Base-by-base conservation (phyloP, 1,284 basidiomycete genomes). In the Tylopilus sp. region DNA sequence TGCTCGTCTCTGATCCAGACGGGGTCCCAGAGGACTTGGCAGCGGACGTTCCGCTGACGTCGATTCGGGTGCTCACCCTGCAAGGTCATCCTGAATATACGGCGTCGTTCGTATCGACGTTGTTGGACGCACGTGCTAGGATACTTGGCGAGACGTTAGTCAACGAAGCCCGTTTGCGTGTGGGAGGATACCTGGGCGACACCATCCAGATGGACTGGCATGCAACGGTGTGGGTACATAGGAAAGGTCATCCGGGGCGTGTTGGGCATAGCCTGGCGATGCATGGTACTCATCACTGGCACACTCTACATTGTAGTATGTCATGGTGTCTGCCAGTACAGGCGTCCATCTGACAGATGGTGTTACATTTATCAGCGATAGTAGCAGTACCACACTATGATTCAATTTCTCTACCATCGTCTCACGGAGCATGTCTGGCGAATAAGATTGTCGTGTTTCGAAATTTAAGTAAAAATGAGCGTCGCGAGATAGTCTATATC, bases 1-100 rank as follows among this genome's bases (percentile, higher is more conserved):
- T 95, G 83, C 88, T 93, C 55, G 83, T 74, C 0, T 80, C 83
- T 77, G 65, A 80, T 80, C 60, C 29, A 29, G 29, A 29, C 29
- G 29, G 70, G 39, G 57, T 68, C n/a, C 70, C 29, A n/a, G 67
- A 66, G 7, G 53, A 39, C 16, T 60, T 65, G 8, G 55, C 57
- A 5, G 10, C 41, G 6, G 19, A 24, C 6, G 26, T 72, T 61
- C 60, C 72, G 24, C 65, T 73, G 51, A 74, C 72, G 13, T 77
- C 86, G 61, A 84, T 94, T 58, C 87, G 91, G 44, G 85, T 95
- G 62, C 73, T 94, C 65, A 88, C 92, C 7, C 72, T 93, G 3
- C 93, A 95, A 75, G 92, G 93, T 3, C 93, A 95, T 72, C 94
- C 94, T 1, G 94, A 96, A 72, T 95, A 93, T 77, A 88, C 86